Conservation (phyloP, 2,329 filamentous ascomycete species). For the Aspergillus calidoustus region DNA sequence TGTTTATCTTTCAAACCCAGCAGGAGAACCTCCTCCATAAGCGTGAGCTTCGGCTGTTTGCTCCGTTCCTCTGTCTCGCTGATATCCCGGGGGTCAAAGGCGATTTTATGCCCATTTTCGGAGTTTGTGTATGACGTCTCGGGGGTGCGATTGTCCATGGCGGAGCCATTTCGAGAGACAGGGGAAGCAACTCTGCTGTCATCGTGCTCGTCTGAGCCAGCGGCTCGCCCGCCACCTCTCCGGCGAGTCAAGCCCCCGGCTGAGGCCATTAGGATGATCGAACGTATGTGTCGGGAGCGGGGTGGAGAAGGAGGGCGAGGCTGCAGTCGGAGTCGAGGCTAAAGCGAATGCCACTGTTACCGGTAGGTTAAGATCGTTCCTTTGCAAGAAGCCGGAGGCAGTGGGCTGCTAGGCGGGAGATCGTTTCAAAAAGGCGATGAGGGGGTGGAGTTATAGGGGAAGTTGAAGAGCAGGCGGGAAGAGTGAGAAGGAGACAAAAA, state of each 20-base stretch:
- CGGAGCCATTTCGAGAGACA: constrained; percentile 64
- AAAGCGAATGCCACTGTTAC: constrained; percentile 23
- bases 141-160: constrained; percentile 57
- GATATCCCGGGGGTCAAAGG: constrained; percentile 95
- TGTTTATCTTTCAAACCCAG: constrained; percentile 98
- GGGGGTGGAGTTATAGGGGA: constrained; percentile 31
- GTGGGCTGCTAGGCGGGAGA: constrained; percentile 14
- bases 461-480: constrained; percentile 13
- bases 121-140: constrained; percentile 82
- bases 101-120: constrained; percentile 98
- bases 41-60: constrained; percentile 96
- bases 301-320: constrained; percentile 20
- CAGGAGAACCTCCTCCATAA: constrained; percentile 98
- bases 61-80: constrained; percentile 93
- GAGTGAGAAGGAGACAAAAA: constrained; percentile 16
- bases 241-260: constrained; percentile 74
- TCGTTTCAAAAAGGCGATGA: constrained; percentile 19
- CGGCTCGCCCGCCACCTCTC: constrained; percentile 65
- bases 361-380: background rate
- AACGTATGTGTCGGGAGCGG: constrained; percentile 23
- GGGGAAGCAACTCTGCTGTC: constrained; percentile 70
- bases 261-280: constrained; percentile 60
- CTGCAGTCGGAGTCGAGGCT: constrained; percentile 20
- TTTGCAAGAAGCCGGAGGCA: constrained; percentile 8
- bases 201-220: constrained; percentile 64